Conservation (phyloP, 1,139 yeast species). For the Magnusiomyces ingens region DNA sequence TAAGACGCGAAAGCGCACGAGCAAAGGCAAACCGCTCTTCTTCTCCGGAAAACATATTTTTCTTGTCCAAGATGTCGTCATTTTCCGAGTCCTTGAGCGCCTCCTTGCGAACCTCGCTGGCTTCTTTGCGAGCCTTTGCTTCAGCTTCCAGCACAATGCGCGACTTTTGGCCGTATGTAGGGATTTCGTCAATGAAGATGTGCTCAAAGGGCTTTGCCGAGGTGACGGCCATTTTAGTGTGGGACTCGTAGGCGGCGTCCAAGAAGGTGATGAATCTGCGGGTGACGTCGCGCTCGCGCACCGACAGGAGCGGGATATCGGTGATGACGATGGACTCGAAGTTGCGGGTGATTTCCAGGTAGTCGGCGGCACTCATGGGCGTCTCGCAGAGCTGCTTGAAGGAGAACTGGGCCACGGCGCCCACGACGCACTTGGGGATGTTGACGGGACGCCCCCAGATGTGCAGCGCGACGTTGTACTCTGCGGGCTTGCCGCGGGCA, state of each 20-base stretch:
- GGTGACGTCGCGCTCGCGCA: slow-evolving; percentile 72
- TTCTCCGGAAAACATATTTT: slow-evolving; percentile 77
- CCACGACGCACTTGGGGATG: slow-evolving; percentile 72
- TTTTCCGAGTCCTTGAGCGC: neutral
- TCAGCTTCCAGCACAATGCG: neutral
- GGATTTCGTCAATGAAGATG: slow-evolving; percentile 79
- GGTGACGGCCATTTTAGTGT: slow-evolving; percentile 81
- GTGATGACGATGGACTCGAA: slow-evolving; percentile 78
- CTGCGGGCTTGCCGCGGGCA: slow-evolving; percentile 45
- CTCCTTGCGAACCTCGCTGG: neutral
- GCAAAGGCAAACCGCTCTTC: slow-evolving; percentile 97
- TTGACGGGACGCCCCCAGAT: slow-evolving; percentile 85
- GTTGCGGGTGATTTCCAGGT: slow-evolving; percentile 70
- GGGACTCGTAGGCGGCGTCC: slow-evolving; percentile 91
- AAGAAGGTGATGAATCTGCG: slow-evolving; percentile 87
- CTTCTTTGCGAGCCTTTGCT: slow-evolving; percentile 1
- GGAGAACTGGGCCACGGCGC: slow-evolving; percentile 81
- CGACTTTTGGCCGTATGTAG: slow-evolving; percentile 38
- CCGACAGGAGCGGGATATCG: slow-evolving; percentile 80
- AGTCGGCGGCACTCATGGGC: slow-evolving; percentile 94
- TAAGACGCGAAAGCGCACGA: slow-evolving; percentile 79
- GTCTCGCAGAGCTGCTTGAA: slow-evolving; percentile 79
- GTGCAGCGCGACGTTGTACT: slow-evolving; percentile 38
- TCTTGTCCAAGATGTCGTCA: slow-evolving; percentile 65
- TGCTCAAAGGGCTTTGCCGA: slow-evolving; percentile 79